Evolutionary conservation across 116 monocot species (phyloP).

Genomic region (Dioscorea cayenensis): DNA sequence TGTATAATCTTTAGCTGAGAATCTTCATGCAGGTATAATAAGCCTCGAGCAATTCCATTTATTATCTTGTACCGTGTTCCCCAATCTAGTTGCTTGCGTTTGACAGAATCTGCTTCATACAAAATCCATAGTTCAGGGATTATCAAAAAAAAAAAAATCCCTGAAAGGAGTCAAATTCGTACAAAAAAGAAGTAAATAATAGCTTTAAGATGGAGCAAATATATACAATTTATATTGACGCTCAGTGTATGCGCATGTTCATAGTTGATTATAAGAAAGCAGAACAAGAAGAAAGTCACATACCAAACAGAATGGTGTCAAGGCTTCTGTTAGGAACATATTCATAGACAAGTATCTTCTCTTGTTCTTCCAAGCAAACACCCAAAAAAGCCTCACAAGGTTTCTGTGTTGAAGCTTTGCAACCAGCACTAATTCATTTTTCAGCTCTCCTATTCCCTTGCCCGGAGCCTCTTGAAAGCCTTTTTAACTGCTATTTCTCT

Average conservation of each 20-base stretch:
- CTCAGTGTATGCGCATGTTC: not conserved
- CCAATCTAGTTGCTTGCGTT: not conserved
- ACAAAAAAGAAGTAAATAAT: not conserved
- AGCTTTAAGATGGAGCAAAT: no score
- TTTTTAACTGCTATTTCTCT: conserved; percentile 31
- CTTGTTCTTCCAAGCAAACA: conserved; percentile 21
- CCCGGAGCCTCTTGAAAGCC: conserved; percentile 18
- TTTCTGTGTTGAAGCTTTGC: conserved; percentile 44
- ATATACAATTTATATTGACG: not conserved
- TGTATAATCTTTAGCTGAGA: not conserved
- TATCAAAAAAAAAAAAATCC: not conserved
- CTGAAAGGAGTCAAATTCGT: not conserved
- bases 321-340: conserved; percentile 32
- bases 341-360: conserved; percentile 38
- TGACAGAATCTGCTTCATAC: not conserved
- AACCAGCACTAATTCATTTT: conserved; percentile 27
- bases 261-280: not conserved
- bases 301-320: conserved; percentile 22
- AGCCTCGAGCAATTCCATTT: not conserved
- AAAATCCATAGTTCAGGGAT: not conserved
- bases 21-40: not conserved
- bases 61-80: not conserved
- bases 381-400: conserved; percentile 28
- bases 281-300: not conserved
- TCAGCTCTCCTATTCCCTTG: conserved; percentile 29